Evolutionary conservation across 768 basidiomycete species (phyloP), one percentile per base, ranked within the genome.

Genomic region (Lanmaoa rubissima): DNA sequence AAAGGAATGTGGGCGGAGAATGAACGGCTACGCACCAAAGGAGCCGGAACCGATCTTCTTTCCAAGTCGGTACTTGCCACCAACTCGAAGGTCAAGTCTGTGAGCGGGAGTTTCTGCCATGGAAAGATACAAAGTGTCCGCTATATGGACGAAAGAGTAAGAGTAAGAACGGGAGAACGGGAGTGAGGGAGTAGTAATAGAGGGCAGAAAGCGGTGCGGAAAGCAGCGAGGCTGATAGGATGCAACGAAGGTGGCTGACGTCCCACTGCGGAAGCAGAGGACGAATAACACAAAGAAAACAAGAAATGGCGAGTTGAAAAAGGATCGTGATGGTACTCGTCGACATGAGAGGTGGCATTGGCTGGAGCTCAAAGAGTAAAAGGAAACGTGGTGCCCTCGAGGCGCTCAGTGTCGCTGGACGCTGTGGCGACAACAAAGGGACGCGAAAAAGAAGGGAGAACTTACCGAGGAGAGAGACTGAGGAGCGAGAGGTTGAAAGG

Each of bases 31-130:
- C 89, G 69, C 67, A 96, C 95, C 94, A 68, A 98, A 98, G 44
- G 95, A 98, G 61, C 96, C 96, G 35, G 94, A 96, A 61, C 96
- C 96, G 69, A 98, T 98, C 88, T 98, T 98, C 84, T 97, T 97
- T 59, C 96, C 96, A 62, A 98, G 87, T 69, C 96, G 85, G 81
- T 98, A 98, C 77, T 98, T 94, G 66, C 92, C 92, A 66, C 92
- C 92, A 45, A 94, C 91, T 63, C 91, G 83, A 64, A 93, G 86
- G 77, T 94, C 91, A 58, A 93, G 82, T 78, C 88, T 84, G 80
- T 78, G 80, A 32, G 78, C 71, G 46, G 87, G 78, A 42, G 78
- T 79, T 70, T 94, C 91, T 75, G 90, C 82, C 92, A 91, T 92
- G 63, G 53, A 58, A 66, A 61, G 56, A 57, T 63, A 35, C n/a